phyloP scores from a whole-genome alignment of 2,329 filamentous ascomycete genomes.

The Pseudopyrenochaeta lycopersici region DNA sequence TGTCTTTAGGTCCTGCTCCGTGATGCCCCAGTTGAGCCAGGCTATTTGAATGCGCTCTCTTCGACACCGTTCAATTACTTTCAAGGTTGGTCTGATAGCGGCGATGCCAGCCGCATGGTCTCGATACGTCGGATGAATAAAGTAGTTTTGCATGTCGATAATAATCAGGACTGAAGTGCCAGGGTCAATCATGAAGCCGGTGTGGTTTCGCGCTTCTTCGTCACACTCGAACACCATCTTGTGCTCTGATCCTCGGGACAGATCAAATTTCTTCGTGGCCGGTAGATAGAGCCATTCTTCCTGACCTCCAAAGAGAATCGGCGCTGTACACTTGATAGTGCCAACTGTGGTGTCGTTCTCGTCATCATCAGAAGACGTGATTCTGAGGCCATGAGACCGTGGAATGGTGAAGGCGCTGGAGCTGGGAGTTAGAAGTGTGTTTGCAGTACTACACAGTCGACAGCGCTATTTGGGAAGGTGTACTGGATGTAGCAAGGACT shows the following conservation, averaged over 20 bases:
- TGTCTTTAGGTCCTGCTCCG: conserved; percentile 46
- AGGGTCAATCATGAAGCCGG: conserved; percentile 53
- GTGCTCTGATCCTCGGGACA: conserved; percentile 48
- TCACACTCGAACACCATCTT: conserved; percentile 53
- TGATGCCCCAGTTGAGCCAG: conserved; percentile 55
- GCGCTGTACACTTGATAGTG: conserved; percentile 48
- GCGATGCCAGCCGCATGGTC: conserved; percentile 40
- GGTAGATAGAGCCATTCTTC: conserved; percentile 53
- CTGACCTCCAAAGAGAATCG: conserved; percentile 53
- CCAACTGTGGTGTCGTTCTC: conserved; percentile 31
- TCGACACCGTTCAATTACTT: conserved; percentile 51
- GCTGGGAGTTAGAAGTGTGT: background rate
- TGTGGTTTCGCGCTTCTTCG: conserved; percentile 51
- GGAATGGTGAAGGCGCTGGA: conserved; percentile 3
- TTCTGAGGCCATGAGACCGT: conserved; percentile 22
- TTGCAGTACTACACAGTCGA: too few relatives aligned
- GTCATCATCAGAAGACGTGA: conserved; percentile 22
- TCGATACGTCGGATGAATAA: conserved; percentile 45
- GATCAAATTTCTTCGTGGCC: conserved; percentile 53
- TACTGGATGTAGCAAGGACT: background rate
- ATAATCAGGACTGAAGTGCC: conserved; percentile 50
- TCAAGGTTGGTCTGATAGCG: conserved; percentile 48
- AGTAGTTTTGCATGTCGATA: conserved; percentile 58
- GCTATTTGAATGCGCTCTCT: conserved; percentile 52
- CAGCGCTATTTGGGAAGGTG: background rate